Base-by-base conservation (phyloP, 108 stramenopile genomes). In the Mediolabrus comicus region DNA sequence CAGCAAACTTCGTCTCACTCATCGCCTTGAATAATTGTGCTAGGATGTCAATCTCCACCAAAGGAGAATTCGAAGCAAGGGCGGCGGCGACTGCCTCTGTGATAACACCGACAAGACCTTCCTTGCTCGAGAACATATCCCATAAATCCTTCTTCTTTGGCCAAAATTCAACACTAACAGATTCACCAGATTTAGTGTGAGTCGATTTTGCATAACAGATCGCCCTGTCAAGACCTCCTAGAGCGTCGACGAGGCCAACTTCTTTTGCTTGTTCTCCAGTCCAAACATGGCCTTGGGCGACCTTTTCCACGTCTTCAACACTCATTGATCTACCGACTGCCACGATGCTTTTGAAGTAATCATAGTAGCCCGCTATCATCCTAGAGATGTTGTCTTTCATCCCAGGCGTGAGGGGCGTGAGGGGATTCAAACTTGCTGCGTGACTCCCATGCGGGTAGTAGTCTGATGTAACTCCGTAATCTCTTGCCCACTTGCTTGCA, bases 251-350 rank as follows among this genome's bases (percentile, higher is more conserved):
- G 10, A 92, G 61, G 16, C 83, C 85, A 38, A 82, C 63, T 55
- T 82, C 68, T 32, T 84, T 82, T 28, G 92, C 92, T 68, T 92
- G 85, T 34, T 72, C 79, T 19, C 92, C 92, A 13, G 89, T 90
- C 86, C 86, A 92, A 22, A 90, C 89, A 4, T 85, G 74, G 17
- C 92, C 92, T 74, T 87, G 79, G 0, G 92, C 87, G 24, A 92
- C 36, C 2, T 58, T 41, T 33, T 67, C 67, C 4, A 92, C 80
- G 36, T 81, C 59, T 3, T 85, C 70, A 58, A 82, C 61, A 11
- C 73, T 22, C 57, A 92, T 49, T 3, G 66, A 51, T 67, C 89
- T 80, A 17, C 89, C 87, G 29, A 62, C 43, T 24, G 83, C 66
- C 5, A 90, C 89, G 39, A 92, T 41, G 10, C 53, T 38, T 69